These are phyloP conservation scores for Dothideomycetes sp. DNA, from an alignment of 2,329 filamentous ascomycete genomes.

Conservation along the genomic window DNA sequence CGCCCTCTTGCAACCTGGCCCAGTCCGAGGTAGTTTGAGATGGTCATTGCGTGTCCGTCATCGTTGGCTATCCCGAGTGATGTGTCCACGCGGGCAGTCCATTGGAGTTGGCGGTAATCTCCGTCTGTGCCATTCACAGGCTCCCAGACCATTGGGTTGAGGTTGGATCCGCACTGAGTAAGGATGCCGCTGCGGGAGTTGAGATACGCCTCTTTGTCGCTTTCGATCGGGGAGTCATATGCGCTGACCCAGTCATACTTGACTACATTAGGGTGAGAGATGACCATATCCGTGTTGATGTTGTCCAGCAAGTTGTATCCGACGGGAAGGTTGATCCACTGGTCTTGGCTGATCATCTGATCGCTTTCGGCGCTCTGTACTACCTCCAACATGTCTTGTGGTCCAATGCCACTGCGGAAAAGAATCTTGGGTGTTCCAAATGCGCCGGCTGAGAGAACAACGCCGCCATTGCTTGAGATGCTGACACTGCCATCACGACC, in stretches of 20 bases:
- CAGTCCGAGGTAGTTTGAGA: slow-evolving; percentile 5
- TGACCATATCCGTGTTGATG: slow-evolving; percentile 10
- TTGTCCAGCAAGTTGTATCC: slow-evolving; percentile 8
- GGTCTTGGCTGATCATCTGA: slow-evolving; percentile 6
- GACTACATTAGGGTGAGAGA: slow-evolving; percentile 6
- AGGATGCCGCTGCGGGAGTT: slow-evolving; percentile 7
- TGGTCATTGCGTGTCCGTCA: slow-evolving; percentile 5
- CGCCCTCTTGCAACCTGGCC: slow-evolving; percentile 4
- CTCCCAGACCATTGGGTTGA: slow-evolving; percentile 8
- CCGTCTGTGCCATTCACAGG: slow-evolving; percentile 2
- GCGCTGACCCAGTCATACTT: slow-evolving; percentile 6
- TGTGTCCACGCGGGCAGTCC: slow-evolving; percentile 8
- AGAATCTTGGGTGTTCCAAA: slow-evolving; percentile 7
- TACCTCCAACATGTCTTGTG: slow-evolving; percentile 4
- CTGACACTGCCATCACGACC: slow-evolving; percentile 3
- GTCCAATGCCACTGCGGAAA: slow-evolving; percentile 6
- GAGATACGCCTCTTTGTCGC: slow-evolving; percentile 6
- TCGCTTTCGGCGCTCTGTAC: slow-evolving; percentile 2
- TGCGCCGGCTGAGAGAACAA: slow-evolving; percentile 6
- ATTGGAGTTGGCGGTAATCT: slow-evolving; percentile 1
- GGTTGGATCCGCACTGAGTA: slow-evolving; percentile 4
- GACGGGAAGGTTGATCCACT: slow-evolving; percentile 8
- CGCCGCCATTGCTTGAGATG: slow-evolving; percentile 2
- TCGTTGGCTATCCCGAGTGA: slow-evolving; percentile 4
- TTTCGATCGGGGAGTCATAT: slow-evolving; percentile 5